Base-by-base conservation (phyloP, 2,329 filamentous ascomycete genomes). In the Epicoccum sorghinum region DNA sequence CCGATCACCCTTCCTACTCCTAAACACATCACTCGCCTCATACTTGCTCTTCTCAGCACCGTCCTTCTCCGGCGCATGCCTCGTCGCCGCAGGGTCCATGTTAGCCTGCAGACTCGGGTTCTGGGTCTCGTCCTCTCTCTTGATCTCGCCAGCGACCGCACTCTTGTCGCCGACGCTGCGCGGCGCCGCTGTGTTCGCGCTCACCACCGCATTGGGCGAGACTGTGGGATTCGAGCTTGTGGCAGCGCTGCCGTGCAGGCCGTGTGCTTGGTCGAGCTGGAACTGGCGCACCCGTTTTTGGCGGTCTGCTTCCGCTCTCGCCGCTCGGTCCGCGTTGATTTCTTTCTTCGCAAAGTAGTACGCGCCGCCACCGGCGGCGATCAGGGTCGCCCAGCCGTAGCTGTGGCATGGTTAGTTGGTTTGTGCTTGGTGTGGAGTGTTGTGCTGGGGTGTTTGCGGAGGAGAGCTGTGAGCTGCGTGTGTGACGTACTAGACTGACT, bases 331-430 rank as follows among this genome's bases (percentile, higher is more conserved):
- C 65, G 90, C 90, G 73, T 97, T 96, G 83, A 99, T 96, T 75
- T 88, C 88, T 71, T 86, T 84, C 83, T 99, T 99, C 61, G 95
- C 95, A 74, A 97, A 96, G 80, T 90, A 92, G 82, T 98, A 99
- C 69, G 93, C 92, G 60, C 89, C 90, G 62, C 86, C 95, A 71
- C 93, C 95, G 64, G 93, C 91, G 47, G 67, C 82, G 72, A 93
- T 95, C 49, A 98, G 84, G 44, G 91, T 84, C 66, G 90, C 93
- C 95, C 91, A 97, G 71, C 95, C 95, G 70, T 93, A 80, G 90
- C 92, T 96, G 55, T 53, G 1, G 22, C 7, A 38, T 30, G 62
- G 62, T 64, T 53, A 58, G 55, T 40, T 40, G 45, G 6, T 12
- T 14, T 13, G 38, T 25, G 6, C 25, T 41, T 29, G 27, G 6